Evolutionary conservation across 495 filamentous ascomycete species (phyloP).

Genomic region (Aspergillus hancockii): DNA sequence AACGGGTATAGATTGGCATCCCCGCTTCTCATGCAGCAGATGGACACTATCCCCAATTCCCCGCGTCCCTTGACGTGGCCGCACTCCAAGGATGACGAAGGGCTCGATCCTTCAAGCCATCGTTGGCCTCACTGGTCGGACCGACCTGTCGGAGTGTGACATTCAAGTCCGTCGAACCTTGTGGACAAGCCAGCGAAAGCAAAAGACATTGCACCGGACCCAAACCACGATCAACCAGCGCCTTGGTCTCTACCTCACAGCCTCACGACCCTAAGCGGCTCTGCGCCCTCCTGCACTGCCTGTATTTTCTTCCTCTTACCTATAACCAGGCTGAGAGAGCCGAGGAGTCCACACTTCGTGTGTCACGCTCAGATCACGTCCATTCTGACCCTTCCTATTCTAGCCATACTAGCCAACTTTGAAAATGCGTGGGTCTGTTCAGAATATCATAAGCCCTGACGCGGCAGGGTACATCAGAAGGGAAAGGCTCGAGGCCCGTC

Average conservation of each 20-base stretch:
- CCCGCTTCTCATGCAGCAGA: not conserved
- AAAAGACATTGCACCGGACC: not conserved
- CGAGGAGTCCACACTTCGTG: not conserved
- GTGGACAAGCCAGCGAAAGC: not conserved
- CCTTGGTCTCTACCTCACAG: not conserved
- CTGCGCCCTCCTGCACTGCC: not conserved
- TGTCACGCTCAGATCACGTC: not conserved
- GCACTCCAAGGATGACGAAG: not conserved
- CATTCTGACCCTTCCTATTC: not conserved
- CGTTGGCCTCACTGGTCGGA: not conserved
- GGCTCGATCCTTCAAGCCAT: not conserved
- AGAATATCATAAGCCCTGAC: constrained; percentile 9
- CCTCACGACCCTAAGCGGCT: not conserved
- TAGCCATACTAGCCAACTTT: not conserved
- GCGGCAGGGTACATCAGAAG: constrained; percentile 15
- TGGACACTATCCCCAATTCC: not conserved
- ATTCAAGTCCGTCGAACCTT: not conserved
- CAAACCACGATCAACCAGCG: not conserved
- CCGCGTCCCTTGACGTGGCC: not conserved
- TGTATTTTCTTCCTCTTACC: not conserved
- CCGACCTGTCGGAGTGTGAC: not conserved
- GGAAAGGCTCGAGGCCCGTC: constrained; percentile 10
- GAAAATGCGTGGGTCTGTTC: constrained; percentile 1
- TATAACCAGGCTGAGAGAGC: not conserved
- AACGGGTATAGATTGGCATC: not conserved